These are phyloP conservation scores for Exophiala phaeomuriformis DNA, from an alignment of 2,329 filamentous ascomycete species.

Conservation along the genomic window DNA sequence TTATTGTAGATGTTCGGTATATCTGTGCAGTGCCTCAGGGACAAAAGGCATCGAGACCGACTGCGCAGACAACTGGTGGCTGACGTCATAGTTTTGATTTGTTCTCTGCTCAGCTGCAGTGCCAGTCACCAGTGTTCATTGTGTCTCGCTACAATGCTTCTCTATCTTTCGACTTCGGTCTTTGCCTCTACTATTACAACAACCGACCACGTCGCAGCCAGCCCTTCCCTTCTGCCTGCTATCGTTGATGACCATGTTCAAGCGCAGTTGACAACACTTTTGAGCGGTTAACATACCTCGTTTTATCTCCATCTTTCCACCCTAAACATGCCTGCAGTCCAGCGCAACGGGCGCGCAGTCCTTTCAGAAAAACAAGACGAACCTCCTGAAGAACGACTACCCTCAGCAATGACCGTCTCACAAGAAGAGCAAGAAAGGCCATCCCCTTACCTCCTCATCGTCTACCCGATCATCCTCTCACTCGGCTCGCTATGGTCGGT, in stretches of 20 bases:
- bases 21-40: too few species aligned
- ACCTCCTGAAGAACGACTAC: background rate
- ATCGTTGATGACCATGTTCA: background rate
- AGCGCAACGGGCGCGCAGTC: slow-evolving; percentile 15
- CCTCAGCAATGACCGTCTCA: slow-evolving; percentile 2
- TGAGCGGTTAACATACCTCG: background rate
- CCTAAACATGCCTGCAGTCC: slow-evolving; percentile 16
- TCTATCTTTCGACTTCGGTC: background rate
- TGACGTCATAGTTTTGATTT: background rate
- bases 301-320: background rate
- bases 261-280: background rate
- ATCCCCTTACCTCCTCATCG: slow-evolving; percentile 41
- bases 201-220: background rate
- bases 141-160: background rate
- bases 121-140: background rate
- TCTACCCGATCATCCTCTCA: slow-evolving; percentile 72
- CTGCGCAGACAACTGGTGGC: too few species aligned
- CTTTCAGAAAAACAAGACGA: slow-evolving; percentile 4
- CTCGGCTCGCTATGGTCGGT: slow-evolving; percentile 75
- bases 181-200: background rate
- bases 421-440: slow-evolving; percentile 10
- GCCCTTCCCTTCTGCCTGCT: background rate
- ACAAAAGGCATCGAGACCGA: too few species aligned
- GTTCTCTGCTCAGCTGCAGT: background rate
- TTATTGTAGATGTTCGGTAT: too few species aligned